A percentile compares a stretch with the other conserved stretches of the same genome.
Conservation (phyloP, 495 filamentous ascomycete genomes). For the Massariosphaeria phaeospora region DNA sequence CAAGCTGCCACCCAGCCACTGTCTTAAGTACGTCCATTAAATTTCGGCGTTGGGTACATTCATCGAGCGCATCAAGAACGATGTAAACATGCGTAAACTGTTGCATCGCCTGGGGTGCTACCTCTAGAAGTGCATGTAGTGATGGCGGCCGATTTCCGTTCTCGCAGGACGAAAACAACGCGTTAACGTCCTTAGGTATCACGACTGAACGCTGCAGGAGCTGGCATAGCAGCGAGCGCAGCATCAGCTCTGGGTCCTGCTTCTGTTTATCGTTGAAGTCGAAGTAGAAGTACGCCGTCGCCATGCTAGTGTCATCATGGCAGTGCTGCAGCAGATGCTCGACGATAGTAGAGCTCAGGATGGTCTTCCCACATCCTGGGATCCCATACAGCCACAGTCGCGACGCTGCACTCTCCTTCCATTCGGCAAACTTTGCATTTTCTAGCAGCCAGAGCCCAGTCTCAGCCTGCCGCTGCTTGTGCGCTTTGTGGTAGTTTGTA, state of each 20-base stretch:
- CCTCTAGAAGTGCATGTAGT: constrained; percentile 4
- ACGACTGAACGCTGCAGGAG: constrained; percentile 11
- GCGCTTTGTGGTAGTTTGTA: constrained; percentile 1
- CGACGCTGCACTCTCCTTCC: neutral
- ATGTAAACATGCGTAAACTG: constrained; percentile 13
- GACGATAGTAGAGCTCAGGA: neutral
- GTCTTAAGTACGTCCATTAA: constrained; percentile 12
- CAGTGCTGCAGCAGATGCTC: neutral
- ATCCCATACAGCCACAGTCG: constrained; percentile 1
- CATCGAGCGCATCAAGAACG: constrained; percentile 31
- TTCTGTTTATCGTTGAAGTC: constrained; percentile 18
- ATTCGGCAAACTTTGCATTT: neutral
- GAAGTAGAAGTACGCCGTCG: constrained; percentile 13
- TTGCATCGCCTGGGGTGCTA: constrained; percentile 3
- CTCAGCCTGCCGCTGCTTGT: neutral
- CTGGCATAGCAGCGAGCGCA: constrained; percentile 18
- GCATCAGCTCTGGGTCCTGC: neutral
- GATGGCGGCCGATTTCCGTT: constrained; percentile 21
- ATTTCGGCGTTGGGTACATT: constrained; percentile 18
- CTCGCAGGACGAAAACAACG: constrained; percentile 8
- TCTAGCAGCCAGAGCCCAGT: constrained; percentile 6
- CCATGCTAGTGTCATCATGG: neutral
- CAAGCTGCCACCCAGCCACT: constrained; percentile 13
- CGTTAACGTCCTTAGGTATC: constrained; percentile 1
- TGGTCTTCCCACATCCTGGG: constrained; percentile 10